A percentile compares a stretch with the other conserved stretches of the same genome.
Evolutionary conservation across 1,139 yeast species (phyloP).

Genomic region (Geotrichum restrictum): DNA sequence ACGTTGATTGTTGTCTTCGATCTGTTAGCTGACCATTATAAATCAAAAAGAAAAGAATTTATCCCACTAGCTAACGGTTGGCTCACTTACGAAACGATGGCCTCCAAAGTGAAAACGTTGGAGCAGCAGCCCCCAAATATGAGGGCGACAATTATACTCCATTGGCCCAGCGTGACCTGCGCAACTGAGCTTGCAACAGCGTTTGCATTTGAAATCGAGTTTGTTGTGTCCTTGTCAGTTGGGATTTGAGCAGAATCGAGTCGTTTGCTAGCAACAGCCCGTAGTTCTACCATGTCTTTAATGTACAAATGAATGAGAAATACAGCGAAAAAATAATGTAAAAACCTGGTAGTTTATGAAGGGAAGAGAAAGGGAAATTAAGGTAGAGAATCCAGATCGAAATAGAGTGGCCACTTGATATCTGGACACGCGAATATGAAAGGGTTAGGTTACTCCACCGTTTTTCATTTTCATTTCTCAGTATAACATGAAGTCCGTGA

Average conservation of each 20-base stretch:
- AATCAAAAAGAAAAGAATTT: not conserved
- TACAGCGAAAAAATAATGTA: too few relatives aligned
- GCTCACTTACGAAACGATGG: constrained; percentile 40
- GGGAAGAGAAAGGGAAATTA: not conserved
- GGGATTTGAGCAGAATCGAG: not conserved
- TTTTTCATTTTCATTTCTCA: not conserved
- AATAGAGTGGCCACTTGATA: not conserved
- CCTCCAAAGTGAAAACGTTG: constrained; percentile 62
- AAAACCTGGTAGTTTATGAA: not conserved
- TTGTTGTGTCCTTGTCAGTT: not conserved
- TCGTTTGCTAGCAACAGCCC: too few relatives aligned
- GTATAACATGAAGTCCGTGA: too few relatives aligned
- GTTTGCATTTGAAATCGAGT: not conserved
- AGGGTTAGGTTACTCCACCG: constrained; percentile 8
- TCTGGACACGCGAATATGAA: not conserved
- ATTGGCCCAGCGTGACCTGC: constrained; percentile 23
- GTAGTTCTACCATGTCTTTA: too few relatives aligned
- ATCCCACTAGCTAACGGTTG: too few relatives aligned
- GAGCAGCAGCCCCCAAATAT: constrained; percentile 74
- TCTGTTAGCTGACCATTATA: not conserved
- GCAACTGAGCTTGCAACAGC: constrained; percentile 8
- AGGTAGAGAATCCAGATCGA: not conserved
- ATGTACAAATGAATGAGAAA: too few relatives aligned
- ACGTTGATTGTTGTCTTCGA: constrained; percentile 34
- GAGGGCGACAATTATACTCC: constrained; percentile 35